These are phyloP conservation scores for Dacryopinax spathularia DNA, from an alignment of 768 basidiomycete genomes.

Conservation along the genomic window DNA sequence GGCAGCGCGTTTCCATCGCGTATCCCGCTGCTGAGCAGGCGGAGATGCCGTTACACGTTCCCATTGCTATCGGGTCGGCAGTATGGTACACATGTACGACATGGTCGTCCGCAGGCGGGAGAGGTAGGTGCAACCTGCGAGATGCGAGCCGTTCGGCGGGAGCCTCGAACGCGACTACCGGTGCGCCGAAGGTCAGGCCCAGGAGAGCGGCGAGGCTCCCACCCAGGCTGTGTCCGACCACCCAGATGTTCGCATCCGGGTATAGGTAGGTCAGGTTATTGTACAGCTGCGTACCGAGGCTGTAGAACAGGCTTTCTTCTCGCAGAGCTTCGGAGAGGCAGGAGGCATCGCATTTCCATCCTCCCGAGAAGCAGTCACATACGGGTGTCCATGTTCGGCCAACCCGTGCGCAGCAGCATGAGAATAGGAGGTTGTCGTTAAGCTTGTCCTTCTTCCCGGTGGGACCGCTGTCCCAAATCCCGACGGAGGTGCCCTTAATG, in stretches of 20 bases:
- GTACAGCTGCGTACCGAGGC: slow-evolving; percentile 79
- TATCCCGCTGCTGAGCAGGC: slow-evolving; percentile 73
- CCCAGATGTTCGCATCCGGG: slow-evolving; percentile 78
- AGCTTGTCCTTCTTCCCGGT: slow-evolving; percentile 74
- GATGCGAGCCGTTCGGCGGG: slow-evolving; percentile 78
- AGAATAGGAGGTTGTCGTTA: slow-evolving; percentile 89
- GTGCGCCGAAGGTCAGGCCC: slow-evolving; percentile 77
- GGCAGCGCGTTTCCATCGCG: slow-evolving; percentile 73
- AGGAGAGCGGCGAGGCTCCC: slow-evolving; percentile 74
- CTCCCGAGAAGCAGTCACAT: slow-evolving; percentile 69
- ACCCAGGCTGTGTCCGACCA: slow-evolving; percentile 73
- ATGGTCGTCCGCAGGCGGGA: slow-evolving; percentile 53
- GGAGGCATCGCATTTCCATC: slow-evolving; percentile 59
- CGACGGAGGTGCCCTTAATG: slow-evolving; percentile 91
- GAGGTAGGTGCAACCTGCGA: slow-evolving; percentile 67
- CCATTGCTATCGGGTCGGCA: slow-evolving; percentile 86
- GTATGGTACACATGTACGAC: slow-evolving; percentile 85
- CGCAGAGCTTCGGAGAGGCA: slow-evolving; percentile 68
- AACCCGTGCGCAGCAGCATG: slow-evolving; percentile 92
- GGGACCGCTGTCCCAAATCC: slow-evolving; percentile 48
- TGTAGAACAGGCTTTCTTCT: slow-evolving; percentile 79
- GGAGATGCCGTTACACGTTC: slow-evolving; percentile 58
- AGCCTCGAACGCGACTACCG: slow-evolving; percentile 81
- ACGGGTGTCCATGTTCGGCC: slow-evolving; percentile 88
- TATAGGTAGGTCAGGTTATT: slow-evolving; percentile 87